Evolutionary conservation across 495 filamentous ascomycete genomes (phyloP), one percentile per base, ranked within the genome.

Genomic region (Xylaria telfairii): DNA sequence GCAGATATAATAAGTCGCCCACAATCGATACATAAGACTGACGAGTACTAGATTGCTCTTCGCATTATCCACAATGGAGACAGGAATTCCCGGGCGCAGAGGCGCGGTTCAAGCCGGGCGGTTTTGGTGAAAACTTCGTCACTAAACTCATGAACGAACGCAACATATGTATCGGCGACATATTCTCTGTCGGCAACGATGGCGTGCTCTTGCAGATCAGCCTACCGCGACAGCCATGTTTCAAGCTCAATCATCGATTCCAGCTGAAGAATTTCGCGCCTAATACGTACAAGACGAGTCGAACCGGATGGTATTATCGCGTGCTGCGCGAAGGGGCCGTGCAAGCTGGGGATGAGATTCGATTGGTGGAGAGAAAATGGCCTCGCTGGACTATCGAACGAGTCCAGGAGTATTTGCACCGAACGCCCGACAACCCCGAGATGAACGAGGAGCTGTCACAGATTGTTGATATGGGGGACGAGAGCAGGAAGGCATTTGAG

Each of bases 111-210:
- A 56, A 76, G 13, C 78, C 82, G 1, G 88, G 88, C 39, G 85
- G 80, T 2, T 89, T 89, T 71, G 88, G 88, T 26, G 88, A 90
- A 76, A 90, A 90, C 70, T 77, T 90, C 1, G 84, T 87, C 24
- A 79, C 77, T 12, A 71, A 75, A 30, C 78, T 70, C 49, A 78
- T 88, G 78, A 88, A 87, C 70, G 88, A 90, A 78, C 78, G 79
- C 30, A 88, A 87, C 74, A 78, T 89, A 6, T 89, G 87, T 72
- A 87, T 90, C 47, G 88, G 88, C 10, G 88, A 90, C 69, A 76
- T 84, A 41, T 73, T 85, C 13, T 73, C 81, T 3, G 81, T 89
- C 15, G 72, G 75, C 37, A 65, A 73, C 26, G 82, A 81, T 26
- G 79, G 77, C 19, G 76, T 82, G 0, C 26, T 81, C 42, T 74